Percentiles rank a stretch among this genome's conserved stretches.
Conservation (phyloP, 192 early-diverging fungal species). For the Rhizophagus sp. region DNA sequence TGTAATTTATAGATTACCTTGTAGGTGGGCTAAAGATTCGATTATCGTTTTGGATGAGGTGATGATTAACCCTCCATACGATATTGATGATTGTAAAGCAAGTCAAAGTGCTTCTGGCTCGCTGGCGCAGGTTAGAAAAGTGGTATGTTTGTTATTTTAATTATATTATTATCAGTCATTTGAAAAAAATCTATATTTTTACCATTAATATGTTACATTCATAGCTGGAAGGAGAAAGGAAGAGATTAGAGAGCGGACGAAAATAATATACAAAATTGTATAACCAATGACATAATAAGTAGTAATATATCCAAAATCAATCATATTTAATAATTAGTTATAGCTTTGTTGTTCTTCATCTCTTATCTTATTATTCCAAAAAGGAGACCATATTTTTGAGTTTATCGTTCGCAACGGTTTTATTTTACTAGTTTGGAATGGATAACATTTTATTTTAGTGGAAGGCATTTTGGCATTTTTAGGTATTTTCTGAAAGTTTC, state of each 20-base stretch:
- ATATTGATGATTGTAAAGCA: constrained; percentile 67
- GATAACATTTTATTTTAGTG: background rate
- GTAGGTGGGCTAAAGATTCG: constrained; percentile 69
- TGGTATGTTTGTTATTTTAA: constrained; percentile 47
- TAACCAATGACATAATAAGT: background rate
- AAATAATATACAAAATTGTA: constrained; percentile 28
- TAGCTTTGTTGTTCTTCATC: background rate
- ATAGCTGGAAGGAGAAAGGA: constrained; percentile 54
- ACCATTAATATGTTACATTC: background rate
- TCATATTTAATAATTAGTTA: background rate
- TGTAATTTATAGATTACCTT: constrained; percentile 59
- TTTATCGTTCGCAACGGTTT: too few relatives aligned
- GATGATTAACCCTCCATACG: constrained; percentile 72
- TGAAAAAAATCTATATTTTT: background rate
- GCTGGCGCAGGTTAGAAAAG: constrained; percentile 74
- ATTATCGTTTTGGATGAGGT: constrained; percentile 86
- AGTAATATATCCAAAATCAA: background rate
- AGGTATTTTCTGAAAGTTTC: background rate
- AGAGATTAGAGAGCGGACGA: constrained; percentile 41
- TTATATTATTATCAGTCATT: background rate
- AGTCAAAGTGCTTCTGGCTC: constrained; percentile 53
- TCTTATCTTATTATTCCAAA: background rate
- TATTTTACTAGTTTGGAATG: too few relatives aligned
- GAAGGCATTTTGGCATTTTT: background rate
- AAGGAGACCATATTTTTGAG: background rate